phyloP scores from a whole-genome alignment of 1,139 yeast genomes.

The Hansenula anomala region DNA sequence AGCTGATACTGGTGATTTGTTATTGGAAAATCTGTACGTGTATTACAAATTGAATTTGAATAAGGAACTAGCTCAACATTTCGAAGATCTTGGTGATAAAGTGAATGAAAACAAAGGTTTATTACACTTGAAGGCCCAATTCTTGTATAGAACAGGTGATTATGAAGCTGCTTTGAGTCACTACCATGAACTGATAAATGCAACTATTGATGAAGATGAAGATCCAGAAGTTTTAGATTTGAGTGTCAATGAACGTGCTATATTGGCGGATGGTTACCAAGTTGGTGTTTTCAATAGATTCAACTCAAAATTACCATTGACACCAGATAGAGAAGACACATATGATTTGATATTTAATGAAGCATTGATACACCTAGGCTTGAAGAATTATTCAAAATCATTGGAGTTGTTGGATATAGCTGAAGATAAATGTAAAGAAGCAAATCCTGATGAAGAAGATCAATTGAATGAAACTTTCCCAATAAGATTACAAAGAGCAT shows the following conservation, averaged over 20 bases:
- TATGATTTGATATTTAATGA: conserved; percentile 66
- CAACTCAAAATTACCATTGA: conserved; percentile 1
- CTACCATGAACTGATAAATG: conserved; percentile 44
- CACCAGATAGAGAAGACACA: conserved; percentile 25
- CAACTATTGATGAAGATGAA: conserved; percentile 12
- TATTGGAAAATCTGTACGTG: conserved; percentile 63
- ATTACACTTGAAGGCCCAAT: conserved; percentile 79
- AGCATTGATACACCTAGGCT: conserved; percentile 43
- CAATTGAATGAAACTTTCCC: conserved; percentile 51
- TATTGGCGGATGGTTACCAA: conserved; percentile 41
- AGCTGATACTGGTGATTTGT: conserved; percentile 30
- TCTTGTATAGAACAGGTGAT: conserved; percentile 63
- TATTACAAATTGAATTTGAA: conserved; percentile 60
- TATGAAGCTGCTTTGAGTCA: conserved; percentile 48
- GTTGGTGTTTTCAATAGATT: conserved; percentile 9
- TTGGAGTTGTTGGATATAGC: conserved; percentile 38
- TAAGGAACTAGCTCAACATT: conserved; percentile 36
- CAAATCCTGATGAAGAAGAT: conserved; percentile 23
- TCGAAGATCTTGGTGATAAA: conserved; percentile 26
- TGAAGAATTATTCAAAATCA: conserved; percentile 31
- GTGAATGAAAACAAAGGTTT: conserved; percentile 43
- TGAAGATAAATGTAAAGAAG: conserved; percentile 34
- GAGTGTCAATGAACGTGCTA: conserved; percentile 64
- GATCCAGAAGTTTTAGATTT: conserved; percentile 50
- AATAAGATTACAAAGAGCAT: conserved; percentile 66